A percentile compares a stretch with the other conserved stretches of the same genome.
Conservation (phyloP, 768 basidiomycete genomes). For the Boletellus emodensis region DNA sequence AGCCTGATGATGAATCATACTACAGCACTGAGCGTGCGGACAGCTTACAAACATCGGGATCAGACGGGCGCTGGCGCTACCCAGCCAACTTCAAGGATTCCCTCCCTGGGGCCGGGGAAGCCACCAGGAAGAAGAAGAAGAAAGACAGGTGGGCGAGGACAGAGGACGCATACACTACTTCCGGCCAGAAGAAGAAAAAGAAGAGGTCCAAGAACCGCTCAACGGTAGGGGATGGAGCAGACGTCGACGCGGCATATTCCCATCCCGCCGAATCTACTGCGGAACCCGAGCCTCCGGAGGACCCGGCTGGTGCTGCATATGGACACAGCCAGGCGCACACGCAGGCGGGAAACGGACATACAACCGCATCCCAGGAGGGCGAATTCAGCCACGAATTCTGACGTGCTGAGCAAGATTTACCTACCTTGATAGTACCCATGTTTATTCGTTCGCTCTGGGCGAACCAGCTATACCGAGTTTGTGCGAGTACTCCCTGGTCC, state of each 20-base stretch:
- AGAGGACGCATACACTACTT: conserved; percentile 68
- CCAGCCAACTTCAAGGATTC: conserved; percentile 78
- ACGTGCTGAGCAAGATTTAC: conserved; percentile 1
- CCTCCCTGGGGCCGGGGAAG: conserved; percentile 38
- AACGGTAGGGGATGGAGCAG: conserved; percentile 34
- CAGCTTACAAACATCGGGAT: conserved; percentile 34
- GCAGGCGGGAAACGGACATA: conserved; percentile 16
- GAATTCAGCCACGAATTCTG: conserved; percentile 68
- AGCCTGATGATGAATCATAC: conserved; percentile 68
- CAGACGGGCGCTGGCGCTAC: conserved; percentile 70
- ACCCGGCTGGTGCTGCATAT: conserved; percentile 67
- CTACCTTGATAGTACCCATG: conserved; percentile 9
- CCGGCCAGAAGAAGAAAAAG: conserved; percentile 54
- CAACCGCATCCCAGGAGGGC: conserved; percentile 35
- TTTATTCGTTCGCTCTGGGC: background rate
- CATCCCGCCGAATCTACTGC: conserved; percentile 33
- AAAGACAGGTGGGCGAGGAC: conserved; percentile 87
- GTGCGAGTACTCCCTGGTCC: too few species aligned
- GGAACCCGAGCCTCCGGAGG: conserved; percentile 59
- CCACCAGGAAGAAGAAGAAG: conserved; percentile 57
- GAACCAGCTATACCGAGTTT: background rate
- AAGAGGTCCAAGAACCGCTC: conserved; percentile 56
- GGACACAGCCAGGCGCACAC: conserved; percentile 23
- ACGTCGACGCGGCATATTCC: conserved; percentile 32
- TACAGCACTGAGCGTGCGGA: conserved; percentile 47